Conservation (phyloP, 768 basidiomycete genomes). For the Suillus placidus region DNA sequence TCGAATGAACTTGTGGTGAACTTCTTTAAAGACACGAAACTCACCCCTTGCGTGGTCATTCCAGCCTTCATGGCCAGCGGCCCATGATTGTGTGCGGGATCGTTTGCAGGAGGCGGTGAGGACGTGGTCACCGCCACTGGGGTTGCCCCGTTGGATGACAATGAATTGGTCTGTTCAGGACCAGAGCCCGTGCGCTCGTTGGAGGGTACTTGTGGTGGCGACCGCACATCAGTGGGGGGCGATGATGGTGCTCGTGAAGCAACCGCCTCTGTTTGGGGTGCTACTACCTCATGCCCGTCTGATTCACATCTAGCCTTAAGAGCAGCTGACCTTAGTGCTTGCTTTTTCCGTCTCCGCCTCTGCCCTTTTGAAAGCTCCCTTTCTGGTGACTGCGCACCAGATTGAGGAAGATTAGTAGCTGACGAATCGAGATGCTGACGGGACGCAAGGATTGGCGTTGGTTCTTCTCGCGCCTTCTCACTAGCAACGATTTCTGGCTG, state of each 20-base stretch:
- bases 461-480: not conserved
- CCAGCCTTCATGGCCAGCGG: conserved; percentile 3
- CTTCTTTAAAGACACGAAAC: not conserved
- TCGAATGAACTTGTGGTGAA: not conserved
- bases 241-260: not conserved
- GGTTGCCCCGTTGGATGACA: not conserved
- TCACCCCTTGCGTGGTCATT: not conserved
- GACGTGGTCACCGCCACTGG: not conserved
- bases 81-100: not conserved
- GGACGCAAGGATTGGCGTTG: not conserved
- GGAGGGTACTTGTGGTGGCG: not conserved
- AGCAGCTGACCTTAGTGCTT: not conserved
- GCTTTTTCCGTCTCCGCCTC: conserved; percentile 3
- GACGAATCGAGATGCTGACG: not conserved
- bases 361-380: not conserved
- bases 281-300: too few species aligned
- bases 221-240: not conserved
- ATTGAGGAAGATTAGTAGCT: not conserved
- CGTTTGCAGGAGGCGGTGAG: not conserved
- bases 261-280: not conserved
- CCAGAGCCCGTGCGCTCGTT: not conserved
- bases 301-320: not conserved
- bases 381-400: too few species aligned
- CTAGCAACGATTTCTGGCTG: not conserved
- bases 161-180: not conserved